Evolutionary conservation across 73 alveolate species (phyloP).

Genomic region (Blepharisma japonicum): DNA sequence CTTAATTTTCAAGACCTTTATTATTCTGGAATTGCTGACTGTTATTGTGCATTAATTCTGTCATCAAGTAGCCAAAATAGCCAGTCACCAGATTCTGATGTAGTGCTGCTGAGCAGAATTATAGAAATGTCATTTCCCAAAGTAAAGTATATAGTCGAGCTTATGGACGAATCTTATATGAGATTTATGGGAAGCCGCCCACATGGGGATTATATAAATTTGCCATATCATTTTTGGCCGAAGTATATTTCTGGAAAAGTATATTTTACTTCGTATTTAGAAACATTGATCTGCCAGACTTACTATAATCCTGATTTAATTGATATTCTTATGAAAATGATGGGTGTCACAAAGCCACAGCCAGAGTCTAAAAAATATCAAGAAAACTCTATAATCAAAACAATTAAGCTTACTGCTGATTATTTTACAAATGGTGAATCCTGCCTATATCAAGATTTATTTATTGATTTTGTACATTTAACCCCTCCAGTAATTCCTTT

Average conservation of each 20-base stretch:
- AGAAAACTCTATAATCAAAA: neutral
- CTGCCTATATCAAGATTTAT: neutral
- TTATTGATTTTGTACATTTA: slow-evolving; percentile 8
- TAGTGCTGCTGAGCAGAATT: neutral
- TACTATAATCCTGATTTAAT: slow-evolving; percentile 15
- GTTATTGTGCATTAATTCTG: neutral
- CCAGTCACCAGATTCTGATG: slow-evolving; percentile 10
- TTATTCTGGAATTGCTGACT: slow-evolving; percentile 5
- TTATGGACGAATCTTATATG: neutral
- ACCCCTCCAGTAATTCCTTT: slow-evolving; percentile 18
- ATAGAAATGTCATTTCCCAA: slow-evolving; percentile 6
- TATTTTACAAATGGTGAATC: neutral
- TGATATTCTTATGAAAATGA: neutral
- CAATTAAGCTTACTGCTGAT: neutral
- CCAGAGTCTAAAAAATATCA: neutral
- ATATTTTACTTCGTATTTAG: neutral
- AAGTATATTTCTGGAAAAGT: slow-evolving; percentile 23
- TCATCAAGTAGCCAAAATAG: neutral
- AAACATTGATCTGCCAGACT: slow-evolving; percentile 21
- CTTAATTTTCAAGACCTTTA: slow-evolving; percentile 25
- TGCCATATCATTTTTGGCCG: slow-evolving; percentile 14
- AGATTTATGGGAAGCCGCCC: slow-evolving; percentile 26
- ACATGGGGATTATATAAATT: neutral
- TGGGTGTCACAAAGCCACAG: neutral
- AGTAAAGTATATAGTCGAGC: neutral